Evolutionary conservation across 495 filamentous ascomycete species (phyloP).

Genomic region (Penicillium desertorum): DNA sequence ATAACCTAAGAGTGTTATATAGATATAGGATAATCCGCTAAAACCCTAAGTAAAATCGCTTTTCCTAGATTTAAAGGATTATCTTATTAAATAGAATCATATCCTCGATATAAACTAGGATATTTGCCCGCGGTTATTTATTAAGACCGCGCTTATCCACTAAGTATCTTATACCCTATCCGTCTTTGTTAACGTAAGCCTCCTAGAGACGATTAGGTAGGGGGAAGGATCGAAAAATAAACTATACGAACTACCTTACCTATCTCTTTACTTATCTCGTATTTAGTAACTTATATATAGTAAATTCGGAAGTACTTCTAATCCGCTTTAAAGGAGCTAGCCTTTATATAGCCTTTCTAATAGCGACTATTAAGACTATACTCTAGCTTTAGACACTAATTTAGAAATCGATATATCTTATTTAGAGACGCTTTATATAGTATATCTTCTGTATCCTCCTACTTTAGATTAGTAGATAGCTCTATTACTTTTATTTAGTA

Average conservation of each 20-base stretch:
- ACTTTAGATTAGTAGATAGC: conserved; percentile 7
- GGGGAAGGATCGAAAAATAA: background rate
- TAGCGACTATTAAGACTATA: conserved; percentile 11
- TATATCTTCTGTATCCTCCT: conserved; percentile 4
- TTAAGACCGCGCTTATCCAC: background rate
- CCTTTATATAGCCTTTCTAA: conserved; percentile 21
- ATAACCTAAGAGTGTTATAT: background rate
- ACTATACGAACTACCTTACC: conserved; percentile 12
- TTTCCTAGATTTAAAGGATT: background rate
- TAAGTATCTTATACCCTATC: background rate
- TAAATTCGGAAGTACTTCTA: conserved; percentile 21
- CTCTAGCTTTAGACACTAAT: conserved; percentile 21
- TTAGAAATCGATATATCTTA: conserved; percentile 22
- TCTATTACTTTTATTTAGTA: conserved; percentile 15
- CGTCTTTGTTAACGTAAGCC: background rate
- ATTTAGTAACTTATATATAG: conserved; percentile 11
- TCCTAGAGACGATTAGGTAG: background rate
- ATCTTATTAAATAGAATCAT: background rate
- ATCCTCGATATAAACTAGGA: background rate
- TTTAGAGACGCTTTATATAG: conserved; percentile 12
- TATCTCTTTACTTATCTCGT: conserved; percentile 15
- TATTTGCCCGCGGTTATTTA: background rate
- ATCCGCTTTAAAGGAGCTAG: conserved; percentile 19
- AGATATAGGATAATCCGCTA: background rate
- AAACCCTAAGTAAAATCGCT: background rate